Percentiles rank a stretch among this genome's conserved stretches.
These are phyloP conservation scores for Annulohypoxylon moriforme DNA, from an alignment of 495 filamentous ascomycete genomes.

Conservation along the genomic window DNA sequence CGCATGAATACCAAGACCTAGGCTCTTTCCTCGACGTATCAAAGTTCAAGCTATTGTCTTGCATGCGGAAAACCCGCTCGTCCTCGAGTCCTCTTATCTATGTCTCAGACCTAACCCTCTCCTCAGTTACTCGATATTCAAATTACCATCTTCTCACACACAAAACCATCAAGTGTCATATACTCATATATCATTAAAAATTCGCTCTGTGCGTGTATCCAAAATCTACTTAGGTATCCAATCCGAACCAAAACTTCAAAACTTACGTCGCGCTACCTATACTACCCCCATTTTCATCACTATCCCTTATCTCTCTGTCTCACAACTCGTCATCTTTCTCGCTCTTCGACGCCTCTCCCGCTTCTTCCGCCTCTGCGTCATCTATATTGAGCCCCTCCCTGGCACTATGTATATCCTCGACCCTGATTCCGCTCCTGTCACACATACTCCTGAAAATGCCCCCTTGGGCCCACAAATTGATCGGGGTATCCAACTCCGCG, in stretches of 20 bases:
- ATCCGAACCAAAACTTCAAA: not conserved
- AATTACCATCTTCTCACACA: not conserved
- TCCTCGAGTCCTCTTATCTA: not conserved
- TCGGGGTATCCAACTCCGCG: slow-evolving; percentile 83
- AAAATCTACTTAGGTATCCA: slow-evolving; percentile 3
- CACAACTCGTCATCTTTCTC: slow-evolving; percentile 27
- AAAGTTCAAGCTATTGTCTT: not conserved
- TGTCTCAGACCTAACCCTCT: not conserved
- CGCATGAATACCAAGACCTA: not conserved
- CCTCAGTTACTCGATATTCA: not conserved
- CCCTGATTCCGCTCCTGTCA: slow-evolving; percentile 83
- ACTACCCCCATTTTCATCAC: not conserved
- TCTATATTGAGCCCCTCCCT: slow-evolving; percentile 24
- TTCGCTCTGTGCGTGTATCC: not conserved
- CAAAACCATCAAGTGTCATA: not conserved
- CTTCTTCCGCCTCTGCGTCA: not conserved
- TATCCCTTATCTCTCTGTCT: not conserved
- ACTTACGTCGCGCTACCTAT: not conserved
- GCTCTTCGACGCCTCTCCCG: slow-evolving; percentile 10
- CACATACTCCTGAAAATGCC: slow-evolving; percentile 94
- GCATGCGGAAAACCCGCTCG: not conserved
- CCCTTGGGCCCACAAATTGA: slow-evolving; percentile 70
- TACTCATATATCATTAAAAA: slow-evolving; percentile 5
- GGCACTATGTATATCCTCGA: slow-evolving; percentile 72
- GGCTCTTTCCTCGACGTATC: not conserved